phyloP scores from a whole-genome alignment of 768 basidiomycete genomes.

The Suillus fuscotomentosus region DNA sequence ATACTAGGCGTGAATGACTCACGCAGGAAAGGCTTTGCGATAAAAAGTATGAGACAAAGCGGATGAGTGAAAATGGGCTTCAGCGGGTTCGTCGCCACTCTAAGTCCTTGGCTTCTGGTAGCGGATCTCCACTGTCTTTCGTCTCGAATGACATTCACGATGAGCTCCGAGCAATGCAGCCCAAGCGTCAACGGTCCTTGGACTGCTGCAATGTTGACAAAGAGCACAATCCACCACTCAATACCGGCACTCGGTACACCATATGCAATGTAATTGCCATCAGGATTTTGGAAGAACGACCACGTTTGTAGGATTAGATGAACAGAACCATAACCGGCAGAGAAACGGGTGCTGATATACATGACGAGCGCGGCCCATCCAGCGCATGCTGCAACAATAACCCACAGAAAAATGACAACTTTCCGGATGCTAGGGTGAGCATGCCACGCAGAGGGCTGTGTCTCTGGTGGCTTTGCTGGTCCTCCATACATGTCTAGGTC shows the following conservation, averaged over 20 bases:
- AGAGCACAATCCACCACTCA: constrained; percentile 23
- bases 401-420: constrained; percentile 20
- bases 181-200: constrained; percentile 29
- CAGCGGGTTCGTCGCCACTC: constrained; percentile 19
- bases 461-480: background rate
- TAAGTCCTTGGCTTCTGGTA: constrained; percentile 15
- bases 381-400: constrained; percentile 18
- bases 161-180: constrained; percentile 27
- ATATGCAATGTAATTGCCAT: constrained; percentile 14
- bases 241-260: background rate
- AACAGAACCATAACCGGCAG: too few relatives aligned
- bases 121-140: constrained; percentile 27
- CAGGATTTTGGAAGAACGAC: constrained; percentile 19
- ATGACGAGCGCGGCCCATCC: constrained; percentile 20
- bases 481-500: background rate
- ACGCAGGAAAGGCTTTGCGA: constrained; percentile 27
- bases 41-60: constrained; percentile 16
- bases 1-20: constrained; percentile 4
- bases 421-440: background rate
- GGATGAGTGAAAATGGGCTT: constrained; percentile 18
- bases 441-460: background rate
- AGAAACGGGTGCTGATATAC: too few relatives aligned
- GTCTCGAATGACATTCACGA: constrained; percentile 29
- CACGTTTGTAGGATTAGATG: constrained; percentile 9
- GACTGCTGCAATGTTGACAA: constrained; percentile 23